phyloP scores from a whole-genome alignment of 345 rosid genomes.

The Chamaenerion angustifolium region DNA sequence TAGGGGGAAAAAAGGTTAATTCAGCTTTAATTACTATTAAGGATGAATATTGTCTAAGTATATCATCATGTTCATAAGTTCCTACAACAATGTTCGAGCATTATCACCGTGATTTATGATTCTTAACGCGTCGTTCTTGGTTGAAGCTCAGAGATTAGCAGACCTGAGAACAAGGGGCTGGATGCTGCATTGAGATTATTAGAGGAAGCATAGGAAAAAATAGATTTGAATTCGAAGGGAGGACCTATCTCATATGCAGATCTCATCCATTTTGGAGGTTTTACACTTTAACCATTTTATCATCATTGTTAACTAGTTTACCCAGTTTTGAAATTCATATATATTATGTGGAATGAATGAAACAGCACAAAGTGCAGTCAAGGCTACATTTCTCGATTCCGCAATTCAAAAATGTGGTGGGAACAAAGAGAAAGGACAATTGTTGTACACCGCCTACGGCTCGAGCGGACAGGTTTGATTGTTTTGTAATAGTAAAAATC shows the following conservation, averaged over 20 bases:
- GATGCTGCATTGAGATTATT: conserved; percentile 41
- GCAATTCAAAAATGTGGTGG: conserved; percentile 92
- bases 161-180: conserved; percentile 80
- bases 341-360: neutral
- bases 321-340: neutral
- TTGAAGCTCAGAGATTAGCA: conserved; percentile 88
- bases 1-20: too few relatives aligned
- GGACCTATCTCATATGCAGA: conserved; percentile 85
- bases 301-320: too few relatives aligned
- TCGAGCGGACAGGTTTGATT: conserved; percentile 73
- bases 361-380: conserved; percentile 61
- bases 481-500: conserved; percentile 1
- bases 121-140: conserved; percentile 12
- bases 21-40: too few relatives aligned
- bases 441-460: conserved; percentile 70
- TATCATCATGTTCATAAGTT: neutral
- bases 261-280: conserved; percentile 69
- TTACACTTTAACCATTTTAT: neutral
- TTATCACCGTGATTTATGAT: neutral
- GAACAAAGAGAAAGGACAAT: conserved; percentile 66
- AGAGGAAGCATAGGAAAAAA: conserved; percentile 57
- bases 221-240: conserved; percentile 75
- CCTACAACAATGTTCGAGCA: too few relatives aligned
- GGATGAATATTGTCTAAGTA: too few relatives aligned
- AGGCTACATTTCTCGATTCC: conserved; percentile 68